Evolutionary conservation across 805 yeast genomes (phyloP).

Genomic region (Sugiyamaella americana): DNA sequence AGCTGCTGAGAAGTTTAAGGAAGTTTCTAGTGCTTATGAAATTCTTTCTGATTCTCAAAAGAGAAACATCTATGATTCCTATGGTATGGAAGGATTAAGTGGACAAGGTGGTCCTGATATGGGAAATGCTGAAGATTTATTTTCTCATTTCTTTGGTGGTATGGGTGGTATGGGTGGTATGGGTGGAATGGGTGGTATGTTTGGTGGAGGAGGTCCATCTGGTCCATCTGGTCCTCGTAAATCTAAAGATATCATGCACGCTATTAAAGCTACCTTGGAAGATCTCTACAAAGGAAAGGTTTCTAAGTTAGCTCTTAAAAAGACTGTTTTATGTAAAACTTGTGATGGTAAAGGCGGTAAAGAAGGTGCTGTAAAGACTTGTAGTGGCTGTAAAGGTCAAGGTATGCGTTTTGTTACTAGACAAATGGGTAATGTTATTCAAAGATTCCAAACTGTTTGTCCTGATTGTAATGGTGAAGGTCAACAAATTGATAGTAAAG

Average conservation of each 20-base stretch:
- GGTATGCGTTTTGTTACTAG: constrained; percentile 90
- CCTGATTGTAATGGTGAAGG: constrained; percentile 90
- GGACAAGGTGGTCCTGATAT: constrained; percentile 69
- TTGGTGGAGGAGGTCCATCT: constrained; percentile 45
- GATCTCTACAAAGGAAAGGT: constrained; percentile 92
- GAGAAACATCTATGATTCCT: constrained; percentile 81
- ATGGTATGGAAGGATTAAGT: constrained; percentile 86
- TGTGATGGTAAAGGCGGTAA: constrained; percentile 98
- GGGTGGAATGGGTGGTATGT: constrained; percentile 34
- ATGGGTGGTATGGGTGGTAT: constrained; percentile 34
- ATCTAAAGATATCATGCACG: constrained; percentile 89
- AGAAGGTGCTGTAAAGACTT: constrained; percentile 79
- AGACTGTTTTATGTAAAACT: constrained; percentile 77
- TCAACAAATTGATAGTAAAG: constrained; percentile 77
- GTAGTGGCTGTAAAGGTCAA: constrained; percentile 82
- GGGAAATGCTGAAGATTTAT: constrained; percentile 66
- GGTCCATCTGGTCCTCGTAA: constrained; percentile 75
- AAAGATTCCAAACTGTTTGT: constrained; percentile 94
- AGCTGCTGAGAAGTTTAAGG: constrained; percentile 95
- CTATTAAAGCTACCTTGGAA: constrained; percentile 78
- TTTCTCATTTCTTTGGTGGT: constrained; percentile 82
- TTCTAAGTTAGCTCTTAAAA: constrained; percentile 88
- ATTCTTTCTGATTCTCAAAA: constrained; percentile 81
- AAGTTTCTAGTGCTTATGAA: constrained; percentile 82
- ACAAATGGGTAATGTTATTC: constrained; percentile 99